Conservation (phyloP, 1,284 basidiomycete species). For the Cryptococcus depauperatus region DNA sequence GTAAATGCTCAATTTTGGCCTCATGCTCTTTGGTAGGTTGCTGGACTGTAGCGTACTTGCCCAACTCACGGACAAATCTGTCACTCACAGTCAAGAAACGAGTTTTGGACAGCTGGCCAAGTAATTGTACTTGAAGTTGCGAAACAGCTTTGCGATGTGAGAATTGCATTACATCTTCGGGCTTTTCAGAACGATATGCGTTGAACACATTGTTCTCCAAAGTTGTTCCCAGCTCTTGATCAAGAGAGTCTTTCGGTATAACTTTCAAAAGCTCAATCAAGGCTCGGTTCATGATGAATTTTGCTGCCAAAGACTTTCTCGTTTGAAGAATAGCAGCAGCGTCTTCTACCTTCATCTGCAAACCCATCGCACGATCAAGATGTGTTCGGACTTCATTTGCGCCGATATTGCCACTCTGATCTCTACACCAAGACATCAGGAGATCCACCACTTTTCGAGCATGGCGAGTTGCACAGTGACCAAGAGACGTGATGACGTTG, state of each 20-base stretch:
- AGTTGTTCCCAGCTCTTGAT: constrained; percentile 64
- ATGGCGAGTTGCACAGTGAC: constrained; percentile 75
- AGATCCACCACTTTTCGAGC: constrained; percentile 78
- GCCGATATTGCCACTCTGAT: constrained; percentile 60
- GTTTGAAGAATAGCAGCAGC: constrained; percentile 58
- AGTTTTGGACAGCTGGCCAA: constrained; percentile 71
- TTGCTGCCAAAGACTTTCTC: constrained; percentile 66
- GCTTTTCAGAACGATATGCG: constrained; percentile 67
- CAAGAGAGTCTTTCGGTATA: constrained; percentile 64
- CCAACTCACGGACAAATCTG: constrained; percentile 69
- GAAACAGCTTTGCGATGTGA: constrained; percentile 70
- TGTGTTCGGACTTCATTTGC: constrained; percentile 44
- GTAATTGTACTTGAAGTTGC: constrained; percentile 68
- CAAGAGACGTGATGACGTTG: constrained; percentile 68
- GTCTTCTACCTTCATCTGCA: constrained; percentile 47
- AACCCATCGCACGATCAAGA: constrained; percentile 30
- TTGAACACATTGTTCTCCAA: constrained; percentile 81
- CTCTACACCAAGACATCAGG: constrained; percentile 76
- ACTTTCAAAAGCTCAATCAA: constrained; percentile 67
- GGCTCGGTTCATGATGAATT: constrained; percentile 80
- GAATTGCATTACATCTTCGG: constrained; percentile 35
- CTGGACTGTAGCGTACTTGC: constrained; percentile 58
- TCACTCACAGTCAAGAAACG: constrained; percentile 81
- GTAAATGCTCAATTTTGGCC: constrained; percentile 68
- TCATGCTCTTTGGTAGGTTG: constrained; percentile 71